phyloP scores from a whole-genome alignment of 495 filamentous ascomycete genomes.

The Baudoinia panamericana region DNA sequence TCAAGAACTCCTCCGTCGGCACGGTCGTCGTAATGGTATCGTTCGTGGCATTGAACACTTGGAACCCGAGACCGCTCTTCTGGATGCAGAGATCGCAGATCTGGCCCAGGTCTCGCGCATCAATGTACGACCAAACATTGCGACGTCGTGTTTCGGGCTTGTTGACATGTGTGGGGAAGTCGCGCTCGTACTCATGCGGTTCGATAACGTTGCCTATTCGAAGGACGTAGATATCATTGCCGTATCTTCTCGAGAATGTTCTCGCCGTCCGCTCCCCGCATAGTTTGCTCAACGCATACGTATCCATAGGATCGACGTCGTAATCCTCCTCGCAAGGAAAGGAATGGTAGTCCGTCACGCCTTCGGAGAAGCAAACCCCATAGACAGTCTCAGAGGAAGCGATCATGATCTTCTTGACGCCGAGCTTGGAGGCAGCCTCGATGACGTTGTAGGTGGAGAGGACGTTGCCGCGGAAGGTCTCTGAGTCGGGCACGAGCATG shows the following conservation, averaged over 20 bases:
- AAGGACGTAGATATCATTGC: slow-evolving; percentile 45
- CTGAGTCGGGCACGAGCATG: slow-evolving; percentile 48
- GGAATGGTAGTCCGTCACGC: slow-evolving; percentile 40
- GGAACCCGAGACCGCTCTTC: slow-evolving; percentile 42
- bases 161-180: slow-evolving; percentile 38
- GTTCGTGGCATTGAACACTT: slow-evolving; percentile 51
- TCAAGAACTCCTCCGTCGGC: slow-evolving; percentile 38
- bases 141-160: slow-evolving; percentile 37
- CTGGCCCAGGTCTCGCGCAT: slow-evolving; percentile 46
- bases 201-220: slow-evolving; percentile 46
- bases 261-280: slow-evolving; percentile 44
- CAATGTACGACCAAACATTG: slow-evolving; percentile 49
- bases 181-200: slow-evolving; percentile 43
- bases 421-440: slow-evolving; percentile 46
- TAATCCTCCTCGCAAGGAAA: slow-evolving; percentile 47
- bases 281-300: slow-evolving; percentile 47
- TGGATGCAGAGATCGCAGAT: slow-evolving; percentile 41
- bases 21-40: slow-evolving; percentile 40
- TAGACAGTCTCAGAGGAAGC: slow-evolving; percentile 47
- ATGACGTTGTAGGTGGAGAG: slow-evolving; percentile 45
- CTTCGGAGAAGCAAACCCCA: slow-evolving; percentile 45
- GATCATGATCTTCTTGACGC: slow-evolving; percentile 48
- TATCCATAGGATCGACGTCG: slow-evolving; percentile 42
- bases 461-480: slow-evolving; percentile 43
- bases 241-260: slow-evolving; percentile 42